These are phyloP conservation scores for Endoconidiophora polonica DNA, from an alignment of 2,329 filamentous ascomycete genomes.

Conservation along the genomic window DNA sequence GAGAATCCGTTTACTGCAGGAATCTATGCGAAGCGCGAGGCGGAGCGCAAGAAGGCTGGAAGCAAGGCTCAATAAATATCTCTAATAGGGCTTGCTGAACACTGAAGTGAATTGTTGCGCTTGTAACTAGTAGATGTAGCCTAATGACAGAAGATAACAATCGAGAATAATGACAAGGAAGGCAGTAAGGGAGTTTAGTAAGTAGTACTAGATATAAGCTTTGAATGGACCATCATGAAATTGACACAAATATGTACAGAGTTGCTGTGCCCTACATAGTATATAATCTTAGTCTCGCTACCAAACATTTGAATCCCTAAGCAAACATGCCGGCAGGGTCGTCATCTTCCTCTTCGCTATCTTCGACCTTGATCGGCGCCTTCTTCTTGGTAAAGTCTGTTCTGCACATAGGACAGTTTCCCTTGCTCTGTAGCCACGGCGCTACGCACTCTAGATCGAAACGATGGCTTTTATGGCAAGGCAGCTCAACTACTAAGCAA, in stretches of 20 bases:
- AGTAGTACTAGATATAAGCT: background rate
- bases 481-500: slow-evolving; percentile 46
- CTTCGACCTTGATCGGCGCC: slow-evolving; percentile 26
- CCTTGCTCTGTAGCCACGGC: slow-evolving; percentile 48
- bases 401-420: slow-evolving; percentile 47
- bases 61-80: slow-evolving; percentile 21
- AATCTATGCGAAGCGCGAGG: slow-evolving; percentile 79
- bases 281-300: background rate
- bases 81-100: too few species aligned
- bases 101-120: too few species aligned
- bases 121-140: too few species aligned
- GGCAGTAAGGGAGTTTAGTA: too few species aligned
- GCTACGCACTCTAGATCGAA: slow-evolving; percentile 54
- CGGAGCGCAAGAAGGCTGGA: slow-evolving; percentile 31
- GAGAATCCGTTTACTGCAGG: slow-evolving; percentile 90
- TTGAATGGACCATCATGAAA: background rate
- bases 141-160: too few species aligned
- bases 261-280: background rate
- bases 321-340: slow-evolving; percentile 34
- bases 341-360: slow-evolving; percentile 34
- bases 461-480: slow-evolving; percentile 39
- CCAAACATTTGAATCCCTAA: slow-evolving; percentile 11
- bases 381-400: slow-evolving; percentile 42
- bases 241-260: background rate
- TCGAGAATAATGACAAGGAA: too few species aligned